phyloP scores from a whole-genome alignment of 2,329 filamentous ascomycete genomes.

The Ascocoryne sarcoides region DNA sequence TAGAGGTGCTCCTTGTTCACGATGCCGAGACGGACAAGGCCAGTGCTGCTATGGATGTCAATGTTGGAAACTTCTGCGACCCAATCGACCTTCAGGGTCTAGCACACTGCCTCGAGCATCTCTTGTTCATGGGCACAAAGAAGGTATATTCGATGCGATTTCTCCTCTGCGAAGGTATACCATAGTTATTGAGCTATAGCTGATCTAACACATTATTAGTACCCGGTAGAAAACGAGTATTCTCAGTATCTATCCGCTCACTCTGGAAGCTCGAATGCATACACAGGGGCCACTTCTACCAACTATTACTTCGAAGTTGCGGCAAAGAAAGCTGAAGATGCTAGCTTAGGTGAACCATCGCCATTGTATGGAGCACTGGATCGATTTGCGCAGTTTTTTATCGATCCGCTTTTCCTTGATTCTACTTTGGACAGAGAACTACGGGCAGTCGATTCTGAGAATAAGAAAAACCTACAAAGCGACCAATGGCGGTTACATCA shows the following conservation, averaged over 20 bases:
- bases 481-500: constrained; percentile 65
- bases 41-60: constrained; percentile 88
- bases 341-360: constrained; percentile 46
- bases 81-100: constrained; percentile 84
- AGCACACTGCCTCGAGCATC: constrained; percentile 55
- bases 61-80: constrained; percentile 93
- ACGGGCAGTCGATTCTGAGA: constrained; percentile 66
- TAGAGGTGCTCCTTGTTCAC: constrained; percentile 88
- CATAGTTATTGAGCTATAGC: too few species aligned
- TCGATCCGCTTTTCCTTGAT: constrained; percentile 60
- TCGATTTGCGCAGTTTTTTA: constrained; percentile 69
- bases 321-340: constrained; percentile 66
- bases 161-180: neutral
- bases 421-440: constrained; percentile 64
- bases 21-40: constrained; percentile 95
- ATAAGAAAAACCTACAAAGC: constrained; percentile 72
- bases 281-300: constrained; percentile 85
- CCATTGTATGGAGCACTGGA: constrained; percentile 65
- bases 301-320: constrained; percentile 98
- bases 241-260: constrained; percentile 84
- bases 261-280: constrained; percentile 89
- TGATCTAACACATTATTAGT: too few species aligned
- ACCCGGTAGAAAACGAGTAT: constrained; percentile 91
- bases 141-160: constrained; percentile 47
- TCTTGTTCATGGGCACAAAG: constrained; percentile 97